These are phyloP conservation scores for Aspergillus ibericus DNA, from an alignment of 2,329 filamentous ascomycete species.

Conservation along the genomic window DNA sequence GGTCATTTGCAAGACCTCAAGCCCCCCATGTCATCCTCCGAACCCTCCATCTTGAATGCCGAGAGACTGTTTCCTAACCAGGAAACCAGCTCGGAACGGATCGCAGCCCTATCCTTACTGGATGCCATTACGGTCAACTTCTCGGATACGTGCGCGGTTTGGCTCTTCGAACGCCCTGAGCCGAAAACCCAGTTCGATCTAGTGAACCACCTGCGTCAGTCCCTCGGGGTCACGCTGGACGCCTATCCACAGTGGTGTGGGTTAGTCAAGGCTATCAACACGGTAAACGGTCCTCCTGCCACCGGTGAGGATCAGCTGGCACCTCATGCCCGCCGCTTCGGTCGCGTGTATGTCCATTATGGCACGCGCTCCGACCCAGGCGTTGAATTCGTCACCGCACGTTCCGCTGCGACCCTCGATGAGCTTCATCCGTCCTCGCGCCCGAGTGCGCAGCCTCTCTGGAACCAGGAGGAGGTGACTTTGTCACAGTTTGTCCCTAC, in stretches of 20 bases:
- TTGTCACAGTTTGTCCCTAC: constrained; percentile 4
- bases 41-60: constrained; percentile 5
- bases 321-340: constrained; percentile 24
- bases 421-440: constrained; percentile 27
- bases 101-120: constrained; percentile 24
- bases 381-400: constrained; percentile 40
- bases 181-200: constrained; percentile 9
- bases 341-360: constrained; percentile 34
- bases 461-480: constrained; percentile 5
- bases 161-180: constrained; percentile 43
- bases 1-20: not conserved
- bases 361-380: constrained; percentile 44
- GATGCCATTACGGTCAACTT: constrained; percentile 48
- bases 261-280: constrained; percentile 32
- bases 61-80: constrained; percentile 21
- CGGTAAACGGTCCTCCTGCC: not conserved
- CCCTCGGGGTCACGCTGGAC: constrained; percentile 15
- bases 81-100: constrained; percentile 10
- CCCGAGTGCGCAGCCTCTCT: constrained; percentile 14
- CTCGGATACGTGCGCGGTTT: constrained; percentile 43
- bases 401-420: constrained; percentile 13
- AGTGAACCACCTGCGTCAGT: constrained; percentile 16
- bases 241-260: constrained; percentile 45
- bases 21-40: not conserved
- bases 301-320: not conserved